These are phyloP conservation scores for Tetrahymena thermophila DNA, from an alignment of 73 alveolate genomes.

Conservation along the genomic window DNA sequence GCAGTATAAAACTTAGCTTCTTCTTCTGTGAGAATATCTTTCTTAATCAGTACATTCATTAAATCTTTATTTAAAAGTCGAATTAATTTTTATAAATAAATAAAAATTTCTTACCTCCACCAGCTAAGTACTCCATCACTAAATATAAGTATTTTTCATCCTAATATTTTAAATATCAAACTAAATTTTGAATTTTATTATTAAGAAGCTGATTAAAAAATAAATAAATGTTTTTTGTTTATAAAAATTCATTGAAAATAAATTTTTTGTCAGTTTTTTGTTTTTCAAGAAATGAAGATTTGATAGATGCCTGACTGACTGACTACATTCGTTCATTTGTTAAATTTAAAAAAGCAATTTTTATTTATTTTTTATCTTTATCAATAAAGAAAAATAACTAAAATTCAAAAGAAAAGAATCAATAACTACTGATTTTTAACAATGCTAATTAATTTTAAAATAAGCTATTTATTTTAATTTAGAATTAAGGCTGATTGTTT, in stretches of 20 bases:
- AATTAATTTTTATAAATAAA: not conserved
- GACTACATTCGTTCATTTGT: too few species aligned
- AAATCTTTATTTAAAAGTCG: conserved; percentile 21
- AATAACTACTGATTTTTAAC: not conserved
- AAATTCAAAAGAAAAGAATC: too few species aligned
- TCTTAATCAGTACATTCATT: conserved; percentile 58
- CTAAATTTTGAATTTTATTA: too few species aligned
- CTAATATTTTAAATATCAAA: not conserved
- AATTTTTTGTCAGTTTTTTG: too few species aligned
- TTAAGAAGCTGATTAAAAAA: too few species aligned
- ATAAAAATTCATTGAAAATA: too few species aligned
- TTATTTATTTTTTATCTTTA: too few species aligned
- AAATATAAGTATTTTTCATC: conserved; percentile 67
- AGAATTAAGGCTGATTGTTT: not conserved
- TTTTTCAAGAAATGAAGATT: too few species aligned
- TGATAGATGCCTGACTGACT: too few species aligned
- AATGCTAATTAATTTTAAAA: too few species aligned
- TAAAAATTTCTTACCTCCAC: conserved; percentile 29
- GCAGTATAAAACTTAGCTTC: conserved; percentile 45
- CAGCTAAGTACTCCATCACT: conserved; percentile 76
- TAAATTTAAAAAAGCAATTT: too few species aligned
- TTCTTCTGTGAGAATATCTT: conserved; percentile 34
- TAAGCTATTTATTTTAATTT: not conserved
- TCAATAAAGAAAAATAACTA: not conserved
- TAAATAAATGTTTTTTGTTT: too few species aligned